Conservation (phyloP, 306 rosid genomes). For the Sindora glabra region DNA sequence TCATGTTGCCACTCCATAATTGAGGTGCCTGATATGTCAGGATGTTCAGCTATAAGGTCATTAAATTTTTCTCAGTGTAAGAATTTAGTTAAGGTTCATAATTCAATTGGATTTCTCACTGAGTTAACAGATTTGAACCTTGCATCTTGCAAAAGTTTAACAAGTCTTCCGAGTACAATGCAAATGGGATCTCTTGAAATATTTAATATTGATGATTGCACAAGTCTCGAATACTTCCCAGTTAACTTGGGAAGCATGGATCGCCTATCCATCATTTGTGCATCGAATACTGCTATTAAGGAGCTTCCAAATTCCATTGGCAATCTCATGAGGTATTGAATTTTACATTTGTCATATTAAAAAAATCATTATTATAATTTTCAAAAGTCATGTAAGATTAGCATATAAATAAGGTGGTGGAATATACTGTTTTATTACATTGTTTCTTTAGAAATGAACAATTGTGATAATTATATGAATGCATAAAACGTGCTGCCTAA, state of each 20-base stretch:
- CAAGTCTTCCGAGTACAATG: neutral
- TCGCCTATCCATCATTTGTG: neutral
- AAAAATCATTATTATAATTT: too few species aligned
- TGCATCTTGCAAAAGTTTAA: neutral
- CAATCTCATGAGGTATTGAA: neutral
- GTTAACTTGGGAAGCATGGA: neutral
- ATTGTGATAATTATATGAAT: too few species aligned
- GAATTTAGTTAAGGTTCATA: neutral
- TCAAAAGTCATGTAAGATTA: too few species aligned
- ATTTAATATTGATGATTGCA: constrained; percentile 3
- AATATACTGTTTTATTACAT: too few species aligned
- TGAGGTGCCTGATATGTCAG: neutral
- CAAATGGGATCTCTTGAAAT: constrained; percentile 2
- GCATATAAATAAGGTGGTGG: too few species aligned
- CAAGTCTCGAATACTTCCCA: constrained; percentile 1
- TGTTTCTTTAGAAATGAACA: too few species aligned
- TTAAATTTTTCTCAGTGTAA: neutral
- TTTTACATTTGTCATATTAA: neutral
- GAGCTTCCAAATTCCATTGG: constrained; percentile 6
- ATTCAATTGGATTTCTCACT: neutral
- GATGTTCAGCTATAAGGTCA: neutral
- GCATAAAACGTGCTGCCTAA: too few species aligned
- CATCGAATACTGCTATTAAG: neutral
- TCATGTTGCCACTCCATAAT: neutral
- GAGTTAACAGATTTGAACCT: neutral